Evolutionary conservation across 1,139 yeast genomes (phyloP).

Genomic region (Arxiozyma slooffiae): DNA sequence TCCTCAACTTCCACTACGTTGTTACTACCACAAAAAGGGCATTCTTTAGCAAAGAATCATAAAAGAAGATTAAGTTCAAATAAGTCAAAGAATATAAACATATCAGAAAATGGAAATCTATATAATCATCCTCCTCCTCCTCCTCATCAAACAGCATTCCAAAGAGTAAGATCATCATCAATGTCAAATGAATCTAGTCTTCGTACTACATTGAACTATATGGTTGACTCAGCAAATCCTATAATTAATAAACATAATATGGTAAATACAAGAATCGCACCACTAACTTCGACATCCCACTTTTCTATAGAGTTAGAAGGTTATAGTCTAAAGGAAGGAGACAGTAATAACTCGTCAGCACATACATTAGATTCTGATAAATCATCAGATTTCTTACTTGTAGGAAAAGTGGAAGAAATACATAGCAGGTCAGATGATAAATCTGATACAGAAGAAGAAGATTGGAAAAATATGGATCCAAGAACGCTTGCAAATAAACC

Average conservation of each 20-base stretch:
- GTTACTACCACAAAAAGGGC: conserved; percentile 30
- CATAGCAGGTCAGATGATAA: neutral
- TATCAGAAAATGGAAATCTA: neutral
- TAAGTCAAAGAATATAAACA: neutral
- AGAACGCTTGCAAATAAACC: conserved; percentile 34
- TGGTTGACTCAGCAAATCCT: no score
- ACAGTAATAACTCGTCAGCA: neutral
- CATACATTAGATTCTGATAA: neutral
- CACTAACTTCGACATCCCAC: neutral
- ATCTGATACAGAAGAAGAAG: conserved; percentile 82
- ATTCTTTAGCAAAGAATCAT: conserved; percentile 15
- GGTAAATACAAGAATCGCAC: neutral
- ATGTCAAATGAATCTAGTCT: conserved; percentile 25
- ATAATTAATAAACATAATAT: no score
- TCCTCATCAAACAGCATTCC: conserved; percentile 1
- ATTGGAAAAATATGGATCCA: conserved; percentile 88
- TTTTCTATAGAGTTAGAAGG: neutral
- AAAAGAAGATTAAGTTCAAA: conserved; percentile 16
- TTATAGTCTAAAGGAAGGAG: neutral
- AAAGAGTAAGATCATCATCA: conserved; percentile 8
- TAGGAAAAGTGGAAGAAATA: neutral
- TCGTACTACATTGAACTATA: conserved; percentile 16
- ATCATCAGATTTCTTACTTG: neutral
- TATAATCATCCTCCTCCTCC: no score
- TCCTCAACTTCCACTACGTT: conserved; percentile 11